phyloP scores from a whole-genome alignment of 2,329 filamentous ascomycete species.

The Trichoderma sp. region DNA sequence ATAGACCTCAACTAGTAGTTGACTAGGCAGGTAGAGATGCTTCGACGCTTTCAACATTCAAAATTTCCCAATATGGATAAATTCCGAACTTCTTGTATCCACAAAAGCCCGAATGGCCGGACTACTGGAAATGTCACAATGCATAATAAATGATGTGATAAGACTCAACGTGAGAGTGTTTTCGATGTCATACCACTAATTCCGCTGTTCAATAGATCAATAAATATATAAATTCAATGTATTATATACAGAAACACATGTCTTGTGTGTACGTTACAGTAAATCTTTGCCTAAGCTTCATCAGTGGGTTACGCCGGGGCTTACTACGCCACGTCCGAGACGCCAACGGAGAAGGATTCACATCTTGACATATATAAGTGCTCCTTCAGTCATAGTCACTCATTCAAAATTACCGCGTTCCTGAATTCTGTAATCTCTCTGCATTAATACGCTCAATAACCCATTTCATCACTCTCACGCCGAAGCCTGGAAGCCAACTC shows the following conservation, averaged over 20 bases:
- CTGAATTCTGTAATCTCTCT: not conserved
- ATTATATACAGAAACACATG: not conserved
- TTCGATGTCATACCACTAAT: not conserved
- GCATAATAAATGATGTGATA: not conserved
- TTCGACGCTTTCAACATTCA: not conserved
- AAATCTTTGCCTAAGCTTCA: not conserved
- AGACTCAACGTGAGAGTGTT: not conserved
- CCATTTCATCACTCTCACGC: too few species aligned
- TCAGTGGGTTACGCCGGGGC: not conserved
- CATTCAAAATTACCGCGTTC: too few species aligned
- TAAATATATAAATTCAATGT: not conserved
- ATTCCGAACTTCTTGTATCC: not conserved
- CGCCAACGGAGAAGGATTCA: not conserved
- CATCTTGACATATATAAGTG: not conserved
- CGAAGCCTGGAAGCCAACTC: not conserved
- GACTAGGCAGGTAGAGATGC: too few species aligned
- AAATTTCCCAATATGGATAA: not conserved
- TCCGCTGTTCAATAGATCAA: not conserved
- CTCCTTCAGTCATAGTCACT: not conserved
- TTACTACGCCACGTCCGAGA: not conserved
- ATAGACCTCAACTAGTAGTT: too few species aligned
- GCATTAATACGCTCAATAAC: not conserved
- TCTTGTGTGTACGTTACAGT: not conserved
- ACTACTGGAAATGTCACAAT: not conserved
- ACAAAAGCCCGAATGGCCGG: not conserved